phyloP scores from a whole-genome alignment of 768 basidiomycete genomes.

The Lentinus tigrinus region DNA sequence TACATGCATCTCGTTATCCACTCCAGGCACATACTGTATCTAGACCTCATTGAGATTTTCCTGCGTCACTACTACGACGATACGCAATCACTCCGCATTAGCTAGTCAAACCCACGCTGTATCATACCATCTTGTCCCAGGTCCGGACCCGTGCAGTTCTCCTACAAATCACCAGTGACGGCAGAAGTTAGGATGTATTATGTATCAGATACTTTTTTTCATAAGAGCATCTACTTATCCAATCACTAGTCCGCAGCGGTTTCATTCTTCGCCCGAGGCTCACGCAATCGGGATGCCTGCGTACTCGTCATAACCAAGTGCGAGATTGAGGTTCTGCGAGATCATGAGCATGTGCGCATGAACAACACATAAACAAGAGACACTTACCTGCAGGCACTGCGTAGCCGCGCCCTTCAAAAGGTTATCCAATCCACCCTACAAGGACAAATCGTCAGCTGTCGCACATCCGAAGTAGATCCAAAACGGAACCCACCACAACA shows the following conservation, averaged over 20 bases:
- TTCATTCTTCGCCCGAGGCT: neutral
- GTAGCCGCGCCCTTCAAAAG: constrained; percentile 97
- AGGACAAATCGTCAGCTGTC: neutral
- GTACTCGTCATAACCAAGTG: constrained; percentile 84
- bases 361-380: neutral
- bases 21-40: neutral
- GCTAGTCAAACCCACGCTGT: no score
- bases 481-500: constrained; percentile 66
- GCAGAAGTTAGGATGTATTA: neutral
- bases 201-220: neutral
- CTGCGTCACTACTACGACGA: no score
- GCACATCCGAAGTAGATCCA: neutral
- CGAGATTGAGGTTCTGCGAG: constrained; percentile 83
- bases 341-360: neutral
- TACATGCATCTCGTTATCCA: constrained; percentile 6
- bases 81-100: no score
- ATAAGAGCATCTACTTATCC: neutral
- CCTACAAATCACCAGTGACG: no score
- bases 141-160: no score
- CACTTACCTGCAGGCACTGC: constrained; percentile 93
- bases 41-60: no score
- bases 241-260: no score
- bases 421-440: constrained; percentile 91
- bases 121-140: no score
- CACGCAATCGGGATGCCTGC: constrained; percentile 63